These are phyloP conservation scores for Mycena galericulata DNA, from an alignment of 768 basidiomycete genomes.

Conservation along the genomic window DNA sequence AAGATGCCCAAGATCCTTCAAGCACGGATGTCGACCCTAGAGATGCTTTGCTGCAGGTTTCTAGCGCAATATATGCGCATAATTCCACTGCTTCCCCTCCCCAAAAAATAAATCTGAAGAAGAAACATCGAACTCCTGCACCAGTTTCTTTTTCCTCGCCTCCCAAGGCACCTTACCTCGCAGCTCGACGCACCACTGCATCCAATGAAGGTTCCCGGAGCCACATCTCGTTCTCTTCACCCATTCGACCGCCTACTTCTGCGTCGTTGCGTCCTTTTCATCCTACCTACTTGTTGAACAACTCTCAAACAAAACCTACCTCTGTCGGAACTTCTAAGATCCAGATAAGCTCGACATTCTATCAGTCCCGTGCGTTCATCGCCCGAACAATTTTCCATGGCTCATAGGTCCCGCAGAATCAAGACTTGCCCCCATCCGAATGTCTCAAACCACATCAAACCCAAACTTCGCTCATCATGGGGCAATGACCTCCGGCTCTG, in stretches of 20 bases:
- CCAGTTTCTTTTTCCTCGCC: slow-evolving; percentile 22
- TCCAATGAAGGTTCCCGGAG: neutral
- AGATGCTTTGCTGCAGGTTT: neutral
- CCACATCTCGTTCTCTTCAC: slow-evolving; percentile 14
- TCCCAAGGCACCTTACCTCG: neutral
- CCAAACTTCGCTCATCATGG: neutral
- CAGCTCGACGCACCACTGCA: neutral
- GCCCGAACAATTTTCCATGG: neutral
- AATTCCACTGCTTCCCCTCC: neutral
- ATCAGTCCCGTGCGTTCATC: neutral
- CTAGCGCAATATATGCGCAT: neutral
- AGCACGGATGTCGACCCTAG: neutral
- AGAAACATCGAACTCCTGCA: slow-evolving; percentile 11
- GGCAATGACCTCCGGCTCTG: slow-evolving; percentile 3
- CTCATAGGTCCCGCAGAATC: neutral
- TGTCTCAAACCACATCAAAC: neutral
- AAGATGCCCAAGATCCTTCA: neutral
- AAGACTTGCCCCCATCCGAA: neutral
- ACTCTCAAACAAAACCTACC: neutral
- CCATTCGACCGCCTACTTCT: slow-evolving; percentile 6
- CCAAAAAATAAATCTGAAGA: neutral
- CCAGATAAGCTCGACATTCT: neutral
- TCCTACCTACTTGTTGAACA: neutral
- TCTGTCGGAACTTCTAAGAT: neutral
- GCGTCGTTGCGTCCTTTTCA: neutral